Evolutionary conservation across 495 filamentous ascomycete species (phyloP).

Genomic region (Mycothermus thermophilus): DNA sequence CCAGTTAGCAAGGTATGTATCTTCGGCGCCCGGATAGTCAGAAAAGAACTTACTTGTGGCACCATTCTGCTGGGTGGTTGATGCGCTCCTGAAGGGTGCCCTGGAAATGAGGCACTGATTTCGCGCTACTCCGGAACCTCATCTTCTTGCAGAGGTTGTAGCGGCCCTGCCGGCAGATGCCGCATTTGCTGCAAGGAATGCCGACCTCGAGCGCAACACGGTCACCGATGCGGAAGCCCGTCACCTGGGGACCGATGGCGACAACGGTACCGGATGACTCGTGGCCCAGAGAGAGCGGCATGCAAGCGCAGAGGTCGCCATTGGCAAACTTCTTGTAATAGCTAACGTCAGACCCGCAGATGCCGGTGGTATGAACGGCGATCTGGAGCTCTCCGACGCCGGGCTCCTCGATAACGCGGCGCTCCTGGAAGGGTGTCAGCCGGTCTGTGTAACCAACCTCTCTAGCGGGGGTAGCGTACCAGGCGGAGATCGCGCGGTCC

Average conservation of each 20-base stretch:
- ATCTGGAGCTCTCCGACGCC: constrained; percentile 52
- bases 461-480: constrained; percentile 22
- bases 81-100: constrained; percentile 83
- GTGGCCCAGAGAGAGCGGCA: constrained; percentile 63
- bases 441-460: constrained; percentile 16
- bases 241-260: constrained; percentile 43
- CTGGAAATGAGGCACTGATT: constrained; percentile 70
- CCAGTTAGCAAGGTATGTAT: constrained; percentile 10
- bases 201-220: constrained; percentile 83
- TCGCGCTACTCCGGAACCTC: constrained; percentile 73
- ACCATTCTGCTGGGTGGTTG: constrained; percentile 74
- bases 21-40: not conserved
- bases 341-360: constrained; percentile 74
- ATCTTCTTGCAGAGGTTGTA: constrained; percentile 84
- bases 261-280: constrained; percentile 63
- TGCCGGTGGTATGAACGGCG: constrained; percentile 57
- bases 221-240: constrained; percentile 48
- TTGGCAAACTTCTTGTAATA: constrained; percentile 80
- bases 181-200: constrained; percentile 63
- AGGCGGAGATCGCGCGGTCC: constrained; percentile 37
- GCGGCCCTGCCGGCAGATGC: constrained; percentile 56
- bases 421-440: constrained; percentile 26
- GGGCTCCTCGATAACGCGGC: constrained; percentile 32
- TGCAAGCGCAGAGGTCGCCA: constrained; percentile 61
- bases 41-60: constrained; percentile 42